Percentiles rank a stretch among this genome's conserved stretches.
phyloP scores from a whole-genome alignment of 331 rosid species.

The Ulmus americana region DNA sequence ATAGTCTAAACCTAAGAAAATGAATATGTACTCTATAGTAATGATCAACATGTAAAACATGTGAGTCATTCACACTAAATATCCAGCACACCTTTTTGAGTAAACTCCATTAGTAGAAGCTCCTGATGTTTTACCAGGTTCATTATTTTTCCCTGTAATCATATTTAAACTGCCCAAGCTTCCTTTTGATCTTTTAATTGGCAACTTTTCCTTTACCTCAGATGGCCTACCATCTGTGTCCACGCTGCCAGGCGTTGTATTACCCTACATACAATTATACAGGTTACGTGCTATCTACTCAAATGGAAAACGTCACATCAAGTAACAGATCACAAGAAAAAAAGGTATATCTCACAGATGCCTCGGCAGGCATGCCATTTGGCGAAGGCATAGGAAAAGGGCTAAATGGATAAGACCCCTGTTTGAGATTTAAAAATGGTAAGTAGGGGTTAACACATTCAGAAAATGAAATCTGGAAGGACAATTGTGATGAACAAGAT shows the following conservation, averaged over 20 bases:
- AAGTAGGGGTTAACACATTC: constrained; percentile 17
- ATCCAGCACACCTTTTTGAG: constrained; percentile 68
- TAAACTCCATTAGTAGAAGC: constrained; percentile 70
- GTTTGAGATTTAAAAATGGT: constrained; percentile 16
- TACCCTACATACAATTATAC: constrained; percentile 57
- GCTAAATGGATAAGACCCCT: constrained; percentile 97
- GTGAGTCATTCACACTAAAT: neutral
- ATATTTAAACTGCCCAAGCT: constrained; percentile 95
- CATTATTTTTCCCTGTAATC: constrained; percentile 88
- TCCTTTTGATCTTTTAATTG: constrained; percentile 96
- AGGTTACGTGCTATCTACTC: constrained; percentile 24
- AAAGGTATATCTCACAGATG: constrained; percentile 57
- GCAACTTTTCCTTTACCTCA: constrained; percentile 85
- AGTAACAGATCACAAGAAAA: constrained; percentile 16
- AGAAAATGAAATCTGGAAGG: constrained; percentile 21
- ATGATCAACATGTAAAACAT: too few relatives aligned
- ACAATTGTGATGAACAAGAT: constrained; percentile 25
- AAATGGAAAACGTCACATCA: constrained; percentile 21
- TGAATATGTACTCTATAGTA: too few relatives aligned
- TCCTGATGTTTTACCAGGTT: constrained; percentile 63
- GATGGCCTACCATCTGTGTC: constrained; percentile 80
- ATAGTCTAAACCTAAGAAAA: too few relatives aligned
- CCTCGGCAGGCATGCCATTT: constrained; percentile 79
- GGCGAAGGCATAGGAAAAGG: constrained; percentile 93
- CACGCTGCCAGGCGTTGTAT: constrained; percentile 65